phyloP scores from a whole-genome alignment of 108 stramenopile species.

The Cyclotella distinguenda region DNA sequence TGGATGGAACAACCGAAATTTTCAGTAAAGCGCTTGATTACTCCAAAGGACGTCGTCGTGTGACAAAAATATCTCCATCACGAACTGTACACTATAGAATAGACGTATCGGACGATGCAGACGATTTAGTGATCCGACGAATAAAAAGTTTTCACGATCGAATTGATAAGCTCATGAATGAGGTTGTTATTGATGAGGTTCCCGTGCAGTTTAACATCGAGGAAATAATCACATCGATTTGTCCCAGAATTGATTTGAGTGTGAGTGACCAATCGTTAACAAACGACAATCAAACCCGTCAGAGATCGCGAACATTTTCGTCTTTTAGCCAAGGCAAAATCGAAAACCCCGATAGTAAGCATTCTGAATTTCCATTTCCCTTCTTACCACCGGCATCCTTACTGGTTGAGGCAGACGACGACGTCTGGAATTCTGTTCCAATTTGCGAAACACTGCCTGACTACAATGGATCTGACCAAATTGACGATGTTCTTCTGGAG shows the following conservation, averaged over 20 bases:
- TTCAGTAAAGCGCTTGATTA: slow-evolving; percentile 16
- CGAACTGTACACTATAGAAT: slow-evolving; percentile 21
- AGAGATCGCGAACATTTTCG: slow-evolving; percentile 1
- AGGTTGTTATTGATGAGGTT: background rate
- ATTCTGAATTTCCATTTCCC: slow-evolving; percentile 2
- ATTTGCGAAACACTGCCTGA: background rate
- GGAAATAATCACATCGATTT: slow-evolving; percentile 33
- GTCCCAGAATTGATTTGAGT: slow-evolving; percentile 24
- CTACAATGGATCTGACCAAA: background rate
- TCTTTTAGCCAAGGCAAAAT: slow-evolving; percentile 7
- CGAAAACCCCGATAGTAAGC: background rate
- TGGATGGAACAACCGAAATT: slow-evolving; percentile 32
- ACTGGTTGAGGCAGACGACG: slow-evolving; percentile 32
- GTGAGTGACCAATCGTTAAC: background rate
- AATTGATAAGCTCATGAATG: background rate
- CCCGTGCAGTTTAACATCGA: slow-evolving; percentile 18
- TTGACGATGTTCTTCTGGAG: background rate
- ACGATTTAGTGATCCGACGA: slow-evolving; percentile 8
- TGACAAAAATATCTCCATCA: slow-evolving; percentile 22
- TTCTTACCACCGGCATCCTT: slow-evolving; percentile 25
- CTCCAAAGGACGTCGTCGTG: slow-evolving; percentile 13
- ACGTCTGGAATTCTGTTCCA: slow-evolving; percentile 27
- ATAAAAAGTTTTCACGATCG: background rate
- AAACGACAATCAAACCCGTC: background rate
- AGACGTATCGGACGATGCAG: background rate